These are phyloP conservation scores for Poterioochromonas sp. DNA, from an alignment of 352 stramenopile genomes.

Conservation along the genomic window DNA sequence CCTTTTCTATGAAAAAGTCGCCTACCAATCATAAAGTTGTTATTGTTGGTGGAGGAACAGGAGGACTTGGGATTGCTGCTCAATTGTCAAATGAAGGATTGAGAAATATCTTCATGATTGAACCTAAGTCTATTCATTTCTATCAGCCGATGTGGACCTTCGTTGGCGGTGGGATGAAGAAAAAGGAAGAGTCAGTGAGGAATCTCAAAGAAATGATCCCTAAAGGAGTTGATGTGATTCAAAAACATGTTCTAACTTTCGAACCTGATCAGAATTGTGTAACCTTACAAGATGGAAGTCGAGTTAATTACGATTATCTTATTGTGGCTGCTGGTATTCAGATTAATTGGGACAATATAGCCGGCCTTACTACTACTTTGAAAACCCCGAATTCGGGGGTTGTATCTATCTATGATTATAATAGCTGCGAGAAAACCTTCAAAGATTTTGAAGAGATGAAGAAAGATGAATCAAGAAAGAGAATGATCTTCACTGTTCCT, in stretches of 20 bases:
- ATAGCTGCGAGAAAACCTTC: constrained; percentile 44
- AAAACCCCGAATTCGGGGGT: constrained; percentile 40
- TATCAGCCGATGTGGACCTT: constrained; percentile 48
- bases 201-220: constrained; percentile 43
- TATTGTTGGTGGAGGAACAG: constrained; percentile 45
- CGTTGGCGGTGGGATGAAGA: constrained; percentile 44
- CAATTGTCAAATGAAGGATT: constrained; percentile 43
- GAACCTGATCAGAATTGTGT: constrained; percentile 42
- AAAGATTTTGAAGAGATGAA: constrained; percentile 33
- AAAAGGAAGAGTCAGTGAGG: constrained; percentile 28
- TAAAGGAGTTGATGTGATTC: constrained; percentile 38
- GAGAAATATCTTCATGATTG: constrained; percentile 44
- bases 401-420: constrained; percentile 41
- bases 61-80: constrained; percentile 43
- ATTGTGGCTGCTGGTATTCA: constrained; percentile 46
- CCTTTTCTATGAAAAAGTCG: no score
- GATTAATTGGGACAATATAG: constrained; percentile 42
- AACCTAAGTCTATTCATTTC: constrained; percentile 42
- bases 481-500: constrained; percentile 42
- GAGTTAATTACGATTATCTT: constrained; percentile 45
- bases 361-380: constrained; percentile 41
- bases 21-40: constrained; percentile 42
- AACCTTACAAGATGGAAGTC: constrained; percentile 37
- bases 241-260: constrained; percentile 35
- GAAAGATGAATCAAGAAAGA: constrained; percentile 35